Evolutionary conservation across 352 stramenopile species (phyloP).

Genomic region (Globisporangium irregulare): DNA sequence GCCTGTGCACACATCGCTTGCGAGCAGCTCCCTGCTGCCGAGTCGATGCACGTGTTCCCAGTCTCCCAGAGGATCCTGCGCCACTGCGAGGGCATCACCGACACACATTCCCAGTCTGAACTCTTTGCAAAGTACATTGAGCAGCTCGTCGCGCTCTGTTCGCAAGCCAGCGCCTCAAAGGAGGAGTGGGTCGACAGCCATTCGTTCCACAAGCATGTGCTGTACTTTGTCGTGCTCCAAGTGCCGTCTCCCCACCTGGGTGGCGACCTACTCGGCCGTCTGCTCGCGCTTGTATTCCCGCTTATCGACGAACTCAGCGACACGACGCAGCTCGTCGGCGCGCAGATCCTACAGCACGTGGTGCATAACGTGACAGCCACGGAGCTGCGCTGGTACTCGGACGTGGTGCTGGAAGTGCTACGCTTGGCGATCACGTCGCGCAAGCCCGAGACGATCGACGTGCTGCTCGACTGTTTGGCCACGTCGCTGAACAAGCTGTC

Average conservation of each 20-base stretch:
- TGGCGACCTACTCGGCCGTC: conserved; percentile 64
- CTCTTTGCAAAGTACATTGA: conserved; percentile 33
- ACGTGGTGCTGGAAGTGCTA: conserved; percentile 77
- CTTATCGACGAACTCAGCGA: conserved; percentile 73
- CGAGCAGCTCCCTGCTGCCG: conserved; percentile 22
- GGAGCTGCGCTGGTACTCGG: conserved; percentile 78
- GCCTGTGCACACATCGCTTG: conserved; percentile 33
- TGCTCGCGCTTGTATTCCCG: conserved; percentile 76
- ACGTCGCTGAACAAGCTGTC: conserved; percentile 65
- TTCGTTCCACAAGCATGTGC: conserved; percentile 51
- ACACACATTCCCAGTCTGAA: conserved; percentile 7
- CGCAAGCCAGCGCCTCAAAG: conserved; percentile 49
- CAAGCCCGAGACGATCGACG: conserved; percentile 50
- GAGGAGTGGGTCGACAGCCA: conserved; percentile 54
- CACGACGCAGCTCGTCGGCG: conserved; percentile 58
- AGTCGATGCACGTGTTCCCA: conserved; percentile 23
- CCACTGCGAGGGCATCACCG: conserved; percentile 18
- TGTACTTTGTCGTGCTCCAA: conserved; percentile 52
- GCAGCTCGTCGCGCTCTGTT: conserved; percentile 41
- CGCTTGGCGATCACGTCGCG: conserved; percentile 58
- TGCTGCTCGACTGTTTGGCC: conserved; percentile 54
- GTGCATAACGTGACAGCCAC: conserved; percentile 58
- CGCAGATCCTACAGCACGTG: conserved; percentile 58
- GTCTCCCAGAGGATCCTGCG: conserved; percentile 26
- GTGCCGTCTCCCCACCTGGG: conserved; percentile 58